Evolutionary conservation across 2,329 filamentous ascomycete species (phyloP).

Genomic region (Grosmannia huntii): DNA sequence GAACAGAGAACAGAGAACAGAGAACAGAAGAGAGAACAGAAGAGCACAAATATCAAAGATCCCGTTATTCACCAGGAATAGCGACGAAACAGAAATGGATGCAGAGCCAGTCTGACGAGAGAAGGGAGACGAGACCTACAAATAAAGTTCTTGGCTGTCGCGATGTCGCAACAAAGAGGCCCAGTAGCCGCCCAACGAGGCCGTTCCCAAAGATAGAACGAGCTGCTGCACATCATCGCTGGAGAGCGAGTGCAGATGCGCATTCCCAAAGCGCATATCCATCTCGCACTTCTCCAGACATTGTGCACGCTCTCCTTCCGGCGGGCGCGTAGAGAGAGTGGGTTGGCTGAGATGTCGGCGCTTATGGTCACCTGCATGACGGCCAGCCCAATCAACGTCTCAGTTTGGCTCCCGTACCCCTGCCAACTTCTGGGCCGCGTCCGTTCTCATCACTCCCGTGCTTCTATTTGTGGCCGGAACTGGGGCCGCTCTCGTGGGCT

Average conservation of each 20-base stretch:
- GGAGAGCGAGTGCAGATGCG: no score
- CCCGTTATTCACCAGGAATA: background rate
- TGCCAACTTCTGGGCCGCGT: no score
- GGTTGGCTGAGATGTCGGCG: background rate
- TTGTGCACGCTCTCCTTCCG: no score
- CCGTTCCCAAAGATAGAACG: background rate
- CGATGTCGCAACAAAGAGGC: background rate
- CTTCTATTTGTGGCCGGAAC: no score
- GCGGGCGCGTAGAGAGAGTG: background rate
- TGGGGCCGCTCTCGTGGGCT: no score
- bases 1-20: background rate
- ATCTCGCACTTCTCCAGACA: no score
- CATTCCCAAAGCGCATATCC: no score
- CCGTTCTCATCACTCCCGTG: no score
- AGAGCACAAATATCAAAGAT: background rate
- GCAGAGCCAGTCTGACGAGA: background rate
- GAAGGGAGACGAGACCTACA: background rate
- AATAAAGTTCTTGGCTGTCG: background rate
- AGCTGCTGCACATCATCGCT: no score
- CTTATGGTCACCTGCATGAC: background rate
- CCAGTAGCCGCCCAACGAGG: background rate
- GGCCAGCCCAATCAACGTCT: background rate
- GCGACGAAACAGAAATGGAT: background rate
- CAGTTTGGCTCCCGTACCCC: no score
- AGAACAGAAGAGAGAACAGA: background rate